Evolutionary conservation across 148 eudicot genomes (phyloP), one percentile per base, ranked within the genome.

Genomic region (Camellia sinensis): DNA sequence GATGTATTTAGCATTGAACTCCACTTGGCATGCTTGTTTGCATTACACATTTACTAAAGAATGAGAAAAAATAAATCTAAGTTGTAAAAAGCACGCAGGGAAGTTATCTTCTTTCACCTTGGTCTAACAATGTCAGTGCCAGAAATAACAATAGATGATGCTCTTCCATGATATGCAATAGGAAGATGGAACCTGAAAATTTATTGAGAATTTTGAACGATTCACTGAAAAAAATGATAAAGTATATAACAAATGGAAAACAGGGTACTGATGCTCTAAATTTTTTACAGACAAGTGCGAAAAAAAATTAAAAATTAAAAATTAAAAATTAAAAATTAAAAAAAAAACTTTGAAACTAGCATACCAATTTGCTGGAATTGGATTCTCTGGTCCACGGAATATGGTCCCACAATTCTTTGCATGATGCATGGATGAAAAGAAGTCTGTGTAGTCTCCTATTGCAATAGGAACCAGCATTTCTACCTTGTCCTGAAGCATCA

Each of bases 141-240:
- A 68, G 99, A 93, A 74, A 91, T 85, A 76, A 95, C 97, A 80
- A 95, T 60, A 56, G 99, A 95, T 77, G 99, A 95, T 61, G 99
- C 97, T 76, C 99, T 90, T 74, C 99, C 99, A 87, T 95, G 99
- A 85, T 95, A 95, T 11, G 98, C 99, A 85, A 95, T 95, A 66
- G 99, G 97, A 83, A 95, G 88, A 83, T 89, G 89, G 77, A 87
- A 95, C 99, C 97, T 95, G 87, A 80, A 90, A 64, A 64, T 21
- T 40, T n/a, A 61, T 67, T 50, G 18, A 71, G 69, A 64, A 50
- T 75, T 60, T 63, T 48, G 71, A 80, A 84, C 60, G 17, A 40
- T 52, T 71, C 62, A 41, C 62, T 46, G 73, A 40, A 69, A 62
- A 69, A 61, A 17, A 61, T 9, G 11, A 14, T 41, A 14, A 60